A percentile compares a stretch with the other conserved stretches of the same genome.
phyloP scores from a whole-genome alignment of 768 basidiomycete genomes.

The Collybia sordida region DNA sequence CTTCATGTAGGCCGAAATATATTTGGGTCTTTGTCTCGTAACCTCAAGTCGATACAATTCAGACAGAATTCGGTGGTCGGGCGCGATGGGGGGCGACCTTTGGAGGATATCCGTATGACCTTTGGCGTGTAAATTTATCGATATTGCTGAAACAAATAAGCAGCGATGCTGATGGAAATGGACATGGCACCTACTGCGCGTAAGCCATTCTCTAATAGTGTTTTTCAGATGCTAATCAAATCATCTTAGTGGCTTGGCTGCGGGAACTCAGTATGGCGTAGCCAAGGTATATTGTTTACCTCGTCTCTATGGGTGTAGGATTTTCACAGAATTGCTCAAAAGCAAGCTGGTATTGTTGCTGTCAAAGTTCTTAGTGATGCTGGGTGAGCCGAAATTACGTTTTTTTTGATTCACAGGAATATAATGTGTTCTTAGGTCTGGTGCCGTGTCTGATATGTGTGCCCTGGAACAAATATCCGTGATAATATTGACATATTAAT shows the following conservation, averaged over 20 bases:
- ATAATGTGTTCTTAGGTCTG: neutral
- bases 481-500: too few species aligned
- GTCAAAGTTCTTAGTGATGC: constrained; percentile 9
- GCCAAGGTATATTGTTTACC: constrained; percentile 20
- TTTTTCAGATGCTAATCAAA: neutral
- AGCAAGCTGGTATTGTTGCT: constrained; percentile 4
- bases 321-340: neutral
- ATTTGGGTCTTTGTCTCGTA: too few species aligned
- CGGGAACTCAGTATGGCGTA: constrained; percentile 32
- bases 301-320: neutral
- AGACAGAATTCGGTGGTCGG: constrained; percentile 41
- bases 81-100: constrained; percentile 40
- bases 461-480: too few species aligned
- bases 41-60: neutral
- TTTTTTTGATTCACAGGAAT: neutral
- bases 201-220: constrained; percentile 11
- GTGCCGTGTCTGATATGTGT: constrained; percentile 1
- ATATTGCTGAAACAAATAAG: neutral
- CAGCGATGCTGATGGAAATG: constrained; percentile 33
- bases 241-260: constrained; percentile 28
- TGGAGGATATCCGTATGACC: constrained; percentile 17
- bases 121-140: neutral
- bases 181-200: constrained; percentile 42
- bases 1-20: neutral
- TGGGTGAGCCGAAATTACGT: neutral